Percentiles rank a stretch among this genome's conserved stretches.
phyloP scores from a whole-genome alignment of 441 rosid genomes.

The Adansonia rubrostipa region DNA sequence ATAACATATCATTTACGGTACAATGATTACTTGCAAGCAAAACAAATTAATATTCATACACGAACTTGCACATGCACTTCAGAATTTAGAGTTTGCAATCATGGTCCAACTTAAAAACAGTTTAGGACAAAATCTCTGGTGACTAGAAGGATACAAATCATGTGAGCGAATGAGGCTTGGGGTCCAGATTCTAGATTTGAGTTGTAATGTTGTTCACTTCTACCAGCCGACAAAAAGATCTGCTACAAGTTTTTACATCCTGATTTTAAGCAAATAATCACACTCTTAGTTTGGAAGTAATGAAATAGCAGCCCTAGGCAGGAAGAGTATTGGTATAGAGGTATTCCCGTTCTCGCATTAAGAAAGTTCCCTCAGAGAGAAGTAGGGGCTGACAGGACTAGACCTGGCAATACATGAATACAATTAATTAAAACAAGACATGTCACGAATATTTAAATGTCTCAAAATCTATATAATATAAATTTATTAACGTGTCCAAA shows the following conservation, averaged over 20 bases:
- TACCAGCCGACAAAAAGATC: neutral
- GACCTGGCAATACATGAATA: too few species aligned
- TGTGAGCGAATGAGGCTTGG: neutral
- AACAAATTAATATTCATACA: neutral
- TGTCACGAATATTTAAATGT: too few species aligned
- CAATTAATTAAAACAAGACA: too few species aligned
- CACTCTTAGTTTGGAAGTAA: too few species aligned
- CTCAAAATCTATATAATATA: too few species aligned
- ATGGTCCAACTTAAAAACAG: neutral
- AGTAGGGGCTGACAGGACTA: too few species aligned
- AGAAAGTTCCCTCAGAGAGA: too few species aligned
- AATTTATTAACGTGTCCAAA: too few species aligned
- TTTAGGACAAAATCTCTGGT: neutral
- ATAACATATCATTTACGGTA: conserved; percentile 20
- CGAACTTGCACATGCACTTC: neutral
- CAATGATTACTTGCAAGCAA: neutral
- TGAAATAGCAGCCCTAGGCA: too few species aligned
- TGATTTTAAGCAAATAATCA: neutral
- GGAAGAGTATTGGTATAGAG: too few species aligned
- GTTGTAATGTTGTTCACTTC: neutral
- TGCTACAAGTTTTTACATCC: neutral
- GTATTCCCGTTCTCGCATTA: too few species aligned
- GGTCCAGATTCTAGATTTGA: neutral
- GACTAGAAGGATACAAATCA: neutral
- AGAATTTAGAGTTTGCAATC: neutral